Evolutionary conservation across 345 rosid genomes (phyloP), one percentile per base, ranked within the genome.

Genomic region (Streptanthus diversifolius): DNA sequence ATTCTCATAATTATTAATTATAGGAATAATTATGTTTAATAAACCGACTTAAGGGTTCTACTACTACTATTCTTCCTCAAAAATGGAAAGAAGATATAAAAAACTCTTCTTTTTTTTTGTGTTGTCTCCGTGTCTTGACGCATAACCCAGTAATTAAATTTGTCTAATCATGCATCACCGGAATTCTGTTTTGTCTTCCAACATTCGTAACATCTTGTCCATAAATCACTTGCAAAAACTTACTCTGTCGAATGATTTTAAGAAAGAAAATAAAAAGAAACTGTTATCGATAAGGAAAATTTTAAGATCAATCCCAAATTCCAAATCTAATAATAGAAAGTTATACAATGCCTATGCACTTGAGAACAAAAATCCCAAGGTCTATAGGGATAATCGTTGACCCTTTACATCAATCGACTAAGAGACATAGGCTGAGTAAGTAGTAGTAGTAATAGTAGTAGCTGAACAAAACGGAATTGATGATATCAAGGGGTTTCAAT

Each of bases 361-460:
- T 49, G 22, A 48, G 41, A 41, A 59, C 33, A 56, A 55, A 73
- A 35, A 36, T 56, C 70, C 71, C 66, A 60, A 66, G 75, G 62
- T 49, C 41, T 37, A 49, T 27, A 71, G 75, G 61, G 75, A 71
- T 61, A 51, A 71, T 62, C 68, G 68, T 71, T 49, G 61, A 73
- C 65, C 71, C 33, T 63, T 56, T 73, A 56, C 77, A 65, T 65
- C 30, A 73, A 56, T 64, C 40, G 29, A 63, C 70, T 63, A 73
- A 43, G n/a, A 43, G 19, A 43, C 57, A 55, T 24, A 64, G 65
- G 61, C 62, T 43, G 13, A 30, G 75, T 49, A 32, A 30, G 30
- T 61, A 47, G 2, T 5, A 18, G 30, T 62, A 36, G 13, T 13
- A 32, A 13, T 43, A 22, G 15, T 8, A 63, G 57, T 55, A 45